Evolutionary conservation across 1,139 yeast genomes (phyloP), one percentile per base, ranked within the genome.

Genomic region (Hemisphaericaspora lyxosophila): DNA sequence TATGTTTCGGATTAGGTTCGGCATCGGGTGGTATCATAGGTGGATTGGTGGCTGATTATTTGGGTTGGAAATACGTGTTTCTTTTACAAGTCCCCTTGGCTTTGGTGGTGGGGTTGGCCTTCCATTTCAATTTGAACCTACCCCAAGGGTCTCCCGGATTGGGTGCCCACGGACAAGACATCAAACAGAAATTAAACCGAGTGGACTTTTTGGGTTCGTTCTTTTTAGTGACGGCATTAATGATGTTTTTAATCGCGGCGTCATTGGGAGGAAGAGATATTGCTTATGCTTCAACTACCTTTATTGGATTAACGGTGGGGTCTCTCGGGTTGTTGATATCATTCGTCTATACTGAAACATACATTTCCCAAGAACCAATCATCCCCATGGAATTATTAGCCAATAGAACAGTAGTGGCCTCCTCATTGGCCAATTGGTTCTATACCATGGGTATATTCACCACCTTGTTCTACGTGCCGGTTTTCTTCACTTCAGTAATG

Each of bases 51-150:
- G 76, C 90, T 16, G 86, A 81, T 41, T 54, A 60, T n/a, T 70
- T 80, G 47, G 95, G 95, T 24, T 89, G 97, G 97, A 74, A 88
- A 54, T 74, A 73, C 53, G 78, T 75, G 1, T 76, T 76, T 48
- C 55, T 70, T 17, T 47, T 73, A 20, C 82, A 76, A 49, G 71
- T 74, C 5, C 96, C 97, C 0, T 60, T 86, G 25, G 80, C 87
- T 4, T 33, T 76, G 3, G 13, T 62, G 4, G 81, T 85, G 12
- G 73, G 75, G 1, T 15, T 66, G 1, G 64, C 69, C 3, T 58
- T 70, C 15, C 62, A 57, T 47, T 38, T 54, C 12, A 64, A 52
- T 49, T 66, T 75, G 45, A 56, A 67, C 14, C 60, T 75, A 33
- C 81, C 81, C 1, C 60, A 52, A 30, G 80, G 75, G 0, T 65